phyloP scores from a whole-genome alignment of 1,284 basidiomycete species.

The Trametes hirsuta region DNA sequence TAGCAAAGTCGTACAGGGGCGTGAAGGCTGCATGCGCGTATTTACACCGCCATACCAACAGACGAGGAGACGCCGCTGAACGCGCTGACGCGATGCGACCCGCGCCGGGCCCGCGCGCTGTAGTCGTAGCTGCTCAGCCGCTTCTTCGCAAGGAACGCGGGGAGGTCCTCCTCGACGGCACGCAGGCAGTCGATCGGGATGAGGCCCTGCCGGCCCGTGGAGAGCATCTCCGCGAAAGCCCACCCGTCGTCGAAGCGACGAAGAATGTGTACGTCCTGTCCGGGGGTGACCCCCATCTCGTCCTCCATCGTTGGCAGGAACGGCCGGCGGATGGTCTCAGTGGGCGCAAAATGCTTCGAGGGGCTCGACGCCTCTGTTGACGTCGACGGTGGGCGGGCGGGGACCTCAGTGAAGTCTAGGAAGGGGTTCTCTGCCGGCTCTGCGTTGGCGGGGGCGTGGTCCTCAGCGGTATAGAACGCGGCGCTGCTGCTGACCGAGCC shows the following conservation, averaged over 20 bases:
- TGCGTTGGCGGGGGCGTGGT: not conserved
- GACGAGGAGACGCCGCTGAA: slow-evolving; percentile 15
- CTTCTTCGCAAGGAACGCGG: slow-evolving; percentile 53
- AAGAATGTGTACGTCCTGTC: slow-evolving; percentile 57
- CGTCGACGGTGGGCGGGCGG: slow-evolving; percentile 12
- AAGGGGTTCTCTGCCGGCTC: slow-evolving; percentile 39
- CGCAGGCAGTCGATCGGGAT: slow-evolving; percentile 69
- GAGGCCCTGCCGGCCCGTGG: slow-evolving; percentile 39
- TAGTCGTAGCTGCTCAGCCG: slow-evolving; percentile 45
- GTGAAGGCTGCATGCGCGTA: not conserved
- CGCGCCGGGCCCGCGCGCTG: not conserved
- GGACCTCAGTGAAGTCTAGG: slow-evolving; percentile 28
- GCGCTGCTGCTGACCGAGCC: slow-evolving; percentile 13
- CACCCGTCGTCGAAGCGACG: slow-evolving; percentile 70
- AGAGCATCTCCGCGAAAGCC: slow-evolving; percentile 48
- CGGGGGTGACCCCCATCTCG: slow-evolving; percentile 55
- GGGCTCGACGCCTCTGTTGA: slow-evolving; percentile 32
- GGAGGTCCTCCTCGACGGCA: slow-evolving; percentile 47
- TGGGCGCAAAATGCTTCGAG: slow-evolving; percentile 38
- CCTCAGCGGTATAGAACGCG: slow-evolving; percentile 23
- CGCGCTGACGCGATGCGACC: slow-evolving; percentile 10
- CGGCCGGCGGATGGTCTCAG: slow-evolving; percentile 54
- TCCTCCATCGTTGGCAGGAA: slow-evolving; percentile 62
- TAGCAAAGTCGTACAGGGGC: not conserved
- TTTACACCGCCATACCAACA: slow-evolving; percentile 19